phyloP scores from a whole-genome alignment of 2,329 filamentous ascomycete species.

The Aspergillus neotritici region DNA sequence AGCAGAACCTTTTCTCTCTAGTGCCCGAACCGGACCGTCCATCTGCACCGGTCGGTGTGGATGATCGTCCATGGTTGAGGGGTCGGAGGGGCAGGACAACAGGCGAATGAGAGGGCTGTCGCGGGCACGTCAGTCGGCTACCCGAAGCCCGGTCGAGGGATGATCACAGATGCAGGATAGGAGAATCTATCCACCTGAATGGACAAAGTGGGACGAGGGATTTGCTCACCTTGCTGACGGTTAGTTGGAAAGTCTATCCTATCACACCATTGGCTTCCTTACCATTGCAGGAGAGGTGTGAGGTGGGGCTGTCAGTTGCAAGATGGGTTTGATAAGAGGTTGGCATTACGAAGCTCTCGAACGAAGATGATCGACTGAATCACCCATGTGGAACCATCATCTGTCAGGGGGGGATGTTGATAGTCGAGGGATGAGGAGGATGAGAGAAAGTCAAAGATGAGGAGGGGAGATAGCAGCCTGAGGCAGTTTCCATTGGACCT shows the following conservation, averaged over 20 bases:
- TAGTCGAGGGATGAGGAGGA: background rate
- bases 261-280: background rate
- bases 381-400: no score
- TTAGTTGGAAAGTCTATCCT: background rate
- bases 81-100: slow-evolving; percentile 7
- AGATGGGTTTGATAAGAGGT: background rate
- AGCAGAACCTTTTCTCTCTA: slow-evolving; percentile 8
- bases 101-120: background rate
- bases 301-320: background rate
- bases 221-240: no score
- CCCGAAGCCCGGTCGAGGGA: background rate
- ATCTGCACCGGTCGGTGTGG: slow-evolving; percentile 2
- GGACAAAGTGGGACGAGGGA: no score
- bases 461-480: background rate
- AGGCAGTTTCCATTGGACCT: slow-evolving; percentile 7
- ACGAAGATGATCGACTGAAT: no score
- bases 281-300: slow-evolving; percentile 4
- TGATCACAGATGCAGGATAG: background rate
- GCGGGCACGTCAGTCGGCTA: background rate
- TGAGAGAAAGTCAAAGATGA: background rate
- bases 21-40: slow-evolving; percentile 15
- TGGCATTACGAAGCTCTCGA: slow-evolving; percentile 10
- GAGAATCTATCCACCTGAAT: background rate
- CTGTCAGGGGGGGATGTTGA: background rate
- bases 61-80: slow-evolving; percentile 6